Conservation (phyloP, 345 rosid genomes). For the Rhodamnia rubescens region DNA sequence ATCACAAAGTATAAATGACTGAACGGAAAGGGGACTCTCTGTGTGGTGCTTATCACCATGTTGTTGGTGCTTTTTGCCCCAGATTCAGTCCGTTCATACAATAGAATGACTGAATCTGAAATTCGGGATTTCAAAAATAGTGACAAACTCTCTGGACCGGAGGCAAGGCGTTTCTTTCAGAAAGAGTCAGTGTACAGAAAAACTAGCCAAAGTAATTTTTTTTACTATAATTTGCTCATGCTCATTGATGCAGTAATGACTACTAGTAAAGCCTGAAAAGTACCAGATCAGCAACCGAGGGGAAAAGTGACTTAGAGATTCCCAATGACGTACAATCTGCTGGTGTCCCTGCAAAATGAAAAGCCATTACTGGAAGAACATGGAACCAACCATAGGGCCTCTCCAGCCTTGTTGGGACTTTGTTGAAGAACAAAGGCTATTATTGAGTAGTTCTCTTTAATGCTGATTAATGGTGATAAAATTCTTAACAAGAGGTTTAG, state of each 20-base stretch:
- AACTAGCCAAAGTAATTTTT: not conserved
- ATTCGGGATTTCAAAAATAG: not conserved
- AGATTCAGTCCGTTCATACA: not conserved
- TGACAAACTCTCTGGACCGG: not conserved
- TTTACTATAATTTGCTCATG: not conserved
- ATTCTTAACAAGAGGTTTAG: not conserved
- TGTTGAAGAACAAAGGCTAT: not conserved
- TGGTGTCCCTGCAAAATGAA: slow-evolving; percentile 56
- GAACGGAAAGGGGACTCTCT: not conserved
- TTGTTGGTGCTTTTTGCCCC: not conserved
- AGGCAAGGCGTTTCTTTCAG: not conserved
- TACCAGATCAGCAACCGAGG: slow-evolving; percentile 75
- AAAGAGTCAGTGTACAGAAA: not conserved
- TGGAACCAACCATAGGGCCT: not conserved
- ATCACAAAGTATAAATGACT: not conserved
- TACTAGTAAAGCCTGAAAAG: not conserved
- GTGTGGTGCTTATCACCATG: not conserved
- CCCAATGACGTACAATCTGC: slow-evolving; percentile 87
- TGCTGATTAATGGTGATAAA: not conserved
- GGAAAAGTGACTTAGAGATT: slow-evolving; percentile 55
- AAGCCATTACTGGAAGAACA: not conserved
- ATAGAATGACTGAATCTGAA: not conserved
- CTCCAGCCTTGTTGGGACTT: not conserved
- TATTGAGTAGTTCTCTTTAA: not conserved
- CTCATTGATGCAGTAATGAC: not conserved